A percentile compares a stretch with the other conserved stretches of the same genome.
These are phyloP conservation scores for Arthrobotrys musiformis DNA, from an alignment of 2,329 filamentous ascomycete species.

Conservation along the genomic window DNA sequence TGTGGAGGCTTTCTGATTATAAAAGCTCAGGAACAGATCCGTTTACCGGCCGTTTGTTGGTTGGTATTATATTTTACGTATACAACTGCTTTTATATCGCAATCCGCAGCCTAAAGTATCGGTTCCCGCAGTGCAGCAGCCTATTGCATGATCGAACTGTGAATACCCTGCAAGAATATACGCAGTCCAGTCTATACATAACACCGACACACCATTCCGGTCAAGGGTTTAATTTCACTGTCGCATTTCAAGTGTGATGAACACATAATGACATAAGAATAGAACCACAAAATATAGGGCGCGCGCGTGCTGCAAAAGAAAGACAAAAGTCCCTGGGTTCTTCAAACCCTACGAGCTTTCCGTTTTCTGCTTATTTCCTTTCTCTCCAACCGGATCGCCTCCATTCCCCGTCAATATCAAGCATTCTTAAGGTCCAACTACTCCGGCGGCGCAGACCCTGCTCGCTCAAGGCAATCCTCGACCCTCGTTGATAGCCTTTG, in stretches of 20 bases:
- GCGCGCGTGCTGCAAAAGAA: too few relatives aligned
- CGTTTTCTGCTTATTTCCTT: background rate
- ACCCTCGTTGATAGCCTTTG: constrained; percentile 71
- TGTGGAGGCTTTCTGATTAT: background rate
- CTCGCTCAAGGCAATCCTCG: constrained; percentile 66
- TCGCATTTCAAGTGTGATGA: constrained; percentile 29
- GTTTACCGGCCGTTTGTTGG: constrained; percentile 32
- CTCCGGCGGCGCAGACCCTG: constrained; percentile 1
- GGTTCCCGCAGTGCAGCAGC: background rate
- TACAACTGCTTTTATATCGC: background rate
- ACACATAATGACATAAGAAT: constrained; percentile 48
- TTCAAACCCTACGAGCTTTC: background rate
- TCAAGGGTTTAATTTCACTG: constrained; percentile 6
- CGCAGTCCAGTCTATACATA: too few relatives aligned
- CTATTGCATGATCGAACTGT: background rate
- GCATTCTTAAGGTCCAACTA: background rate
- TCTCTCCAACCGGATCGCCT: background rate
- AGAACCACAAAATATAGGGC: constrained; percentile 28
- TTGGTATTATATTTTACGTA: background rate
- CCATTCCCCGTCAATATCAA: constrained; percentile 15
- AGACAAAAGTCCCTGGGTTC: constrained; percentile 10
- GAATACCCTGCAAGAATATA: background rate
- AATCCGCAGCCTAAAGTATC: background rate
- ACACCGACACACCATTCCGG: background rate
- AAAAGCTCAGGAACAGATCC: constrained; percentile 22